These are phyloP conservation scores for Cladosporium sp. DNA, from an alignment of 2,329 filamentous ascomycete genomes.

Conservation along the genomic window DNA sequence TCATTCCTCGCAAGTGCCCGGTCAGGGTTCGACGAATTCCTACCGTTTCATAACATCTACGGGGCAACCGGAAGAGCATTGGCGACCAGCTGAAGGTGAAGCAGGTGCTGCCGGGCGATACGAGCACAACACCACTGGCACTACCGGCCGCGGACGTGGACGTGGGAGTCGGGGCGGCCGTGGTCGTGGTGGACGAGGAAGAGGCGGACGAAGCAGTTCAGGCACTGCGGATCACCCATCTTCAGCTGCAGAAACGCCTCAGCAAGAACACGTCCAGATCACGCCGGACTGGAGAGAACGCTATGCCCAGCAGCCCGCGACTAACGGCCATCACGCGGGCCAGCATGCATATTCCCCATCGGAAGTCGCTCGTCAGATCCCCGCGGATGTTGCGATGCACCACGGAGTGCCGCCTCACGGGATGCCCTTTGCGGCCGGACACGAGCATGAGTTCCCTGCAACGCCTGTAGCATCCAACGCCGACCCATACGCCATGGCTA, in stretches of 20 bases:
- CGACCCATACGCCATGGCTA: constrained; percentile 13
- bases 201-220: constrained; percentile 25
- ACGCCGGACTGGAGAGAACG: constrained; percentile 36
- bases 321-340: constrained; percentile 33
- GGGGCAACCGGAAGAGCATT: constrained; percentile 25
- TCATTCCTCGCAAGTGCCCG: constrained; percentile 15
- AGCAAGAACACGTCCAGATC: constrained; percentile 23
- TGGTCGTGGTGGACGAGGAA: constrained; percentile 30
- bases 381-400: constrained; percentile 4
- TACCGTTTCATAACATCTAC: constrained; percentile 31
- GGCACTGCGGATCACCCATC: constrained; percentile 13
- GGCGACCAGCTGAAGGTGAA: constrained; percentile 18
- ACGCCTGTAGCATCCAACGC: constrained; percentile 17
- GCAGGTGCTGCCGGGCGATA: neutral
- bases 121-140: neutral
- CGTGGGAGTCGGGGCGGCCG: constrained; percentile 27
- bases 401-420: constrained; percentile 8
- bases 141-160: constrained; percentile 9
- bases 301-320: constrained; percentile 27
- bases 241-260: constrained; percentile 12
- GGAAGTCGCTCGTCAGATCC: constrained; percentile 14
- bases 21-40: constrained; percentile 16
- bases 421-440: constrained; percentile 14
- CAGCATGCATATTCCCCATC: constrained; percentile 7
- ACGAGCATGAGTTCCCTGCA: constrained; percentile 20